Percentiles rank a stretch among this genome's conserved stretches.
phyloP scores from a whole-genome alignment of 1,284 basidiomycete species.

The Moniliophthora roreri region DNA sequence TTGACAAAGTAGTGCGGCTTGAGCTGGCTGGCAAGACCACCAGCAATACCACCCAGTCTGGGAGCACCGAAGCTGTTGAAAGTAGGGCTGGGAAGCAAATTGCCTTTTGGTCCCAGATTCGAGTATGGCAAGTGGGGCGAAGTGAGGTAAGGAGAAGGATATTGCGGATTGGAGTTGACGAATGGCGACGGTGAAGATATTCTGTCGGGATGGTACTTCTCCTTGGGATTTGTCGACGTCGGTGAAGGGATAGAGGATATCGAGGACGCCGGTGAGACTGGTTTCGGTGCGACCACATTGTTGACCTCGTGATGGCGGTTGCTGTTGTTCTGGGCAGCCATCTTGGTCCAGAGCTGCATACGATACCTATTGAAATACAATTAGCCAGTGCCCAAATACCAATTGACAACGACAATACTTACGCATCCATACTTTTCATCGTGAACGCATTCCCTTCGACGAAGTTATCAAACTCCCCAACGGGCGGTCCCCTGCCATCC shows the following conservation, averaged over 20 bases:
- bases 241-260: conserved; percentile 27
- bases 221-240: conserved; percentile 5
- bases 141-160: conserved; percentile 4
- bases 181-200: not conserved
- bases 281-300: not conserved
- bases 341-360: conserved; percentile 86
- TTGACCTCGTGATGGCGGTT: conserved; percentile 4
- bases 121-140: conserved; percentile 12
- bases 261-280: conserved; percentile 27
- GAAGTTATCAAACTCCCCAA: conserved; percentile 65
- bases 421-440: conserved; percentile 81
- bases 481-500: conserved; percentile 8
- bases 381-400: conserved; percentile 8
- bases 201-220: conserved; percentile 1
- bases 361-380: conserved; percentile 47
- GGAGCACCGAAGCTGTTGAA: conserved; percentile 1
- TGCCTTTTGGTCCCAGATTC: conserved; percentile 5
- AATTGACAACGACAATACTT: conserved; percentile 29
- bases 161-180: conserved; percentile 6
- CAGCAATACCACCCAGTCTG: not conserved
- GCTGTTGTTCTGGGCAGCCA: conserved; percentile 54
- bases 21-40: conserved; percentile 15
- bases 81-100: not conserved
- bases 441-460: conserved; percentile 78
- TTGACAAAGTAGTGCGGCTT: conserved; percentile 17